Conservation (phyloP, 2,329 filamentous ascomycete genomes). For the Aureobasidium sp. region DNA sequence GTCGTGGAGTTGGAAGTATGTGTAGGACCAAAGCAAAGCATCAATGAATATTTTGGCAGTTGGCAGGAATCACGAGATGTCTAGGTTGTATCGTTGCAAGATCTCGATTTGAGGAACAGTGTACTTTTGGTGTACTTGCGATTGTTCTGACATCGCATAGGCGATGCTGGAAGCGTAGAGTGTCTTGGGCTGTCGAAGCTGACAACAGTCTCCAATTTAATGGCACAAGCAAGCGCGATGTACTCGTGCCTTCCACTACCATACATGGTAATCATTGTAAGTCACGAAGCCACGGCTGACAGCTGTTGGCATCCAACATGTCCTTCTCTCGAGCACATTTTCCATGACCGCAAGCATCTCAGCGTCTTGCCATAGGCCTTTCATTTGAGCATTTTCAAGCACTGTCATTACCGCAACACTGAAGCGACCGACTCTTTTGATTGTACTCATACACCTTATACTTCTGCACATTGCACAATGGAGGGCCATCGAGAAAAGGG, state of each 20-base stretch:
- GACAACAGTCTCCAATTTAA: neutral
- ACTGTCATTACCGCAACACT: neutral
- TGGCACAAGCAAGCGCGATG: neutral
- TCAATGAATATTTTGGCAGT: too few species aligned
- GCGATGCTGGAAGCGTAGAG: too few species aligned
- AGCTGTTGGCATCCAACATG: neutral
- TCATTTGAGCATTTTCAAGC: conserved; percentile 2
- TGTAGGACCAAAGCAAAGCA: too few species aligned
- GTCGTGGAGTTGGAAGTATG: too few species aligned
- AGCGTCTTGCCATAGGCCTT: neutral
- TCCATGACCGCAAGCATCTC: neutral
- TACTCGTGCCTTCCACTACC: neutral
- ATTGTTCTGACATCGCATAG: too few species aligned
- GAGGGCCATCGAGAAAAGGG: conserved; percentile 3
- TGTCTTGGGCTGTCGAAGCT: too few species aligned
- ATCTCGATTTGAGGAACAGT: too few species aligned
- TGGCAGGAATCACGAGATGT: too few species aligned
- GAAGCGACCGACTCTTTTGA: neutral
- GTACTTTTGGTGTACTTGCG: too few species aligned
- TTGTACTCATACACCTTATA: neutral
- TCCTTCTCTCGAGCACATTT: neutral
- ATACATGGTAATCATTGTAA: neutral
- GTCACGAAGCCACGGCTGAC: neutral
- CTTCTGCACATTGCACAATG: neutral
- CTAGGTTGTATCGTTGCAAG: too few species aligned